These are phyloP conservation scores for Lineolata rhizophorae DNA, from an alignment of 495 filamentous ascomycete species.

Conservation along the genomic window DNA sequence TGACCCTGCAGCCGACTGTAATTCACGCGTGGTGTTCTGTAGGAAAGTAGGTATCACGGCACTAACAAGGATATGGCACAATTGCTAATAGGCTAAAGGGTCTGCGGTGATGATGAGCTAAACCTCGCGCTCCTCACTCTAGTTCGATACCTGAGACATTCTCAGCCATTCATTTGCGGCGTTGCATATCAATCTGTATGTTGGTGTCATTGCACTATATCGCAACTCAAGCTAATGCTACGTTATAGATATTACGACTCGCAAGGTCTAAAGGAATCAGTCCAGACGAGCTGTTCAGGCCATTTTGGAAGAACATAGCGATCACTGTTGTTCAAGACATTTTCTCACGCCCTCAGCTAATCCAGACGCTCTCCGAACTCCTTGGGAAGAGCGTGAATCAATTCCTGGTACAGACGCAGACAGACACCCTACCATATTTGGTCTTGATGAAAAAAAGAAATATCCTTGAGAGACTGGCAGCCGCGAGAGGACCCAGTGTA, in stretches of 20 bases:
- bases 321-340: constrained; percentile 63
- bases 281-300: constrained; percentile 45
- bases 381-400: constrained; percentile 47
- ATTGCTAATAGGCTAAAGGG: constrained; percentile 21
- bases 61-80: no score
- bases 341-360: constrained; percentile 55
- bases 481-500: constrained; percentile 35
- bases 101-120: constrained; percentile 52
- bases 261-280: constrained; percentile 37
- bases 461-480: constrained; percentile 58
- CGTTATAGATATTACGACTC: constrained; percentile 35
- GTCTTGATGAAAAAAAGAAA: constrained; percentile 57
- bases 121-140: constrained; percentile 67
- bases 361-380: constrained; percentile 58
- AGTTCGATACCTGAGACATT: constrained; percentile 67
- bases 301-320: constrained; percentile 71
- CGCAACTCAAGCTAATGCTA: no score
- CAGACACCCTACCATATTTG: constrained; percentile 62
- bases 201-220: constrained; percentile 5
- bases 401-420: constrained; percentile 58
- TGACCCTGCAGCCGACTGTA: constrained; percentile 55
- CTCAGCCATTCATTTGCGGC: constrained; percentile 55
- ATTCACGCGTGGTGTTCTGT: constrained; percentile 61
- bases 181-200: constrained; percentile 61
- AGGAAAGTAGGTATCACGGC: not conserved